Evolutionary conservation across 306 rosid species (phyloP).

Genomic region (Fagus crenata): DNA sequence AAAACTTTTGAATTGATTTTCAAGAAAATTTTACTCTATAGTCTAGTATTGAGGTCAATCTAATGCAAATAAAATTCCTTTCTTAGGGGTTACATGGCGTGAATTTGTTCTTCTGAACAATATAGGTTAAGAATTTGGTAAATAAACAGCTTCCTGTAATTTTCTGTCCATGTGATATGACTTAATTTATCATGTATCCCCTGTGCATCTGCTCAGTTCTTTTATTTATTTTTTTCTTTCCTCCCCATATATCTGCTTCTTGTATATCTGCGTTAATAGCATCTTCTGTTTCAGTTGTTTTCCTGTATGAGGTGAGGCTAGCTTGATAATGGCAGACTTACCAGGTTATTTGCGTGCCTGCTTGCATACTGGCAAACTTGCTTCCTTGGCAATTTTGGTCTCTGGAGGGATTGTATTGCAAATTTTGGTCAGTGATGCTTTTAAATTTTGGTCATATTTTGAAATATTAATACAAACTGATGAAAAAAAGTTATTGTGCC

Average conservation of each 20-base stretch:
- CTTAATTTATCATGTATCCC: not conserved
- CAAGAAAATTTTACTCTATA: not conserved
- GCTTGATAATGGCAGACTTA: conserved; percentile 71
- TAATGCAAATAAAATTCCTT: conserved; percentile 6
- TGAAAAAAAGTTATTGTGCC: conserved; percentile 9
- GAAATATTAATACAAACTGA: conserved; percentile 3
- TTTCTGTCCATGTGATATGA: not conserved
- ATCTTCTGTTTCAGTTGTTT: conserved; percentile 45
- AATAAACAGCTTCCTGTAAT: not conserved
- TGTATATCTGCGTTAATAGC: conserved; percentile 6
- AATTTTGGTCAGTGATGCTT: conserved; percentile 66
- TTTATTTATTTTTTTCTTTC: not conserved
- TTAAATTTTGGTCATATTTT: conserved; percentile 16
- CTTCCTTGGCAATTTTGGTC: conserved; percentile 75
- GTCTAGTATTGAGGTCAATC: not conserved
- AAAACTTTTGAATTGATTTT: not conserved
- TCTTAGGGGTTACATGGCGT: conserved; percentile 13
- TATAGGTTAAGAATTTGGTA: not conserved
- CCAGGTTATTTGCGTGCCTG: conserved; percentile 68
- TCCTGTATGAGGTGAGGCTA: conserved; percentile 51
- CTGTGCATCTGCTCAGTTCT: not conserved
- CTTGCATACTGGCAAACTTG: conserved; percentile 71
- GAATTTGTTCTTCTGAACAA: not conserved
- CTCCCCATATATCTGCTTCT: not conserved
- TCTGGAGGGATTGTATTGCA: conserved; percentile 85